Evolutionary conservation across 352 stramenopile genomes (phyloP), one percentile per base, ranked within the genome.

Genomic region (Phytophthora boehmeriae): DNA sequence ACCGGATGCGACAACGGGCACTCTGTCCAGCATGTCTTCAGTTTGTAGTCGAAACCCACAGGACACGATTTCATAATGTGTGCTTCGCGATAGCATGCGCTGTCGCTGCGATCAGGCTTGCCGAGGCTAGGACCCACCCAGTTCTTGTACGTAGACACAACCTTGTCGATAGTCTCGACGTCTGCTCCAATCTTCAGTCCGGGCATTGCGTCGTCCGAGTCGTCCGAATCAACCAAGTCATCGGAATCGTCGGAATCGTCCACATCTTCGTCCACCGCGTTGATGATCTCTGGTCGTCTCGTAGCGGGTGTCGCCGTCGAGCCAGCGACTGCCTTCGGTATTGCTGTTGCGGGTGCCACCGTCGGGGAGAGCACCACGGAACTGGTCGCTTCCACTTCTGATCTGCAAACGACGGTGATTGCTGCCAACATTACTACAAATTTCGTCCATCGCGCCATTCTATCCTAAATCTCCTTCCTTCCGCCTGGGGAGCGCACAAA

Each of bases 1-100:
- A 74, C 66, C 1, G 66, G 66, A 30, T 64, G 71, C 11, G 45
- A n/a, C 25, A 74, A 44, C 8, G 54, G 54, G 20, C 54, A 62
- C 34, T 62, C 34, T 9, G 54, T 45, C 54, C 54, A 62, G 44
- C 54, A 62, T 43, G 20, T 43, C 16, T 54, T 62, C n/a, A 44
- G n/a, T 17, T 22, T 44, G 38, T 44, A 44, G 38, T 17, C 19
- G 38, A 22, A 44, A 4, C 9, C 38, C 38, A 44, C 38, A 44
- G 38, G 38, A 44, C 38, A 44, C 8, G 38, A 22, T 8, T 22
- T 44, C 38, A 44, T 44, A 17, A 44, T 44, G 38, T 44, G 38
- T 11, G 38, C 38, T 16, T 44, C 38, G 8, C 38, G 38, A 17
- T 44, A 44, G n/a, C 38, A 44, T 9, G 38, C 38, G 10, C 13